Conservation (phyloP, 805 yeast species). For the Vanderwaltozyma tropicalis region DNA sequence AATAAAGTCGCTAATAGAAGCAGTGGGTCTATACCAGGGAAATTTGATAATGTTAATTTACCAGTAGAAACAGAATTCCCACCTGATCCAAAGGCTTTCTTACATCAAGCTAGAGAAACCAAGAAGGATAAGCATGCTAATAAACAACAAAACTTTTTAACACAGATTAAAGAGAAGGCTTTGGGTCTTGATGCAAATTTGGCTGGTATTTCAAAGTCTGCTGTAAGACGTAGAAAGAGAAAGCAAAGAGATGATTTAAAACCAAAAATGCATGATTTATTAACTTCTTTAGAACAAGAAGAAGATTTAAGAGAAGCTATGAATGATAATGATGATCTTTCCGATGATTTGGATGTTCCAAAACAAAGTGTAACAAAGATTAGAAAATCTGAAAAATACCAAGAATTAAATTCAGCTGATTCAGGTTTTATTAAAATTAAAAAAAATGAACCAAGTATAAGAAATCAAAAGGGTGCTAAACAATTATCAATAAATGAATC, state of each 20-base stretch:
- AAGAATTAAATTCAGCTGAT: conserved; percentile 1
- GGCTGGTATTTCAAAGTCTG: conserved; percentile 53
- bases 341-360: conserved; percentile 9
- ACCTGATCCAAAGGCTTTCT: conserved; percentile 35
- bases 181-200: conserved; percentile 18
- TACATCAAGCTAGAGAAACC: conserved; percentile 42
- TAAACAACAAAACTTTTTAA: conserved; percentile 29
- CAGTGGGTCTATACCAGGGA: conserved; percentile 6
- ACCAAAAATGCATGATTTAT: conserved; percentile 57
- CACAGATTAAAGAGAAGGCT: conserved; percentile 13
- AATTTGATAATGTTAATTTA: neutral
- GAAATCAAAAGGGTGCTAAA: conserved; percentile 43
- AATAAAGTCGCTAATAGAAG: conserved; percentile 30
- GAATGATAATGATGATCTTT: conserved; percentile 6
- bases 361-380: conserved; percentile 5
- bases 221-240: conserved; percentile 54
- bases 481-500: conserved; percentile 48
- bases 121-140: conserved; percentile 42
- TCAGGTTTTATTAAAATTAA: conserved; percentile 17
- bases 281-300: conserved; percentile 38
- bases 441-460: conserved; percentile 43
- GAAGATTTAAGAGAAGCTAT: conserved; percentile 15
- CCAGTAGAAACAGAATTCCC: conserved; percentile 12
- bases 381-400: conserved; percentile 1
- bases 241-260: conserved; percentile 50